Evolutionary conservation across 495 filamentous ascomycete genomes (phyloP).

Genomic region (Daldinia bambusicola): DNA sequence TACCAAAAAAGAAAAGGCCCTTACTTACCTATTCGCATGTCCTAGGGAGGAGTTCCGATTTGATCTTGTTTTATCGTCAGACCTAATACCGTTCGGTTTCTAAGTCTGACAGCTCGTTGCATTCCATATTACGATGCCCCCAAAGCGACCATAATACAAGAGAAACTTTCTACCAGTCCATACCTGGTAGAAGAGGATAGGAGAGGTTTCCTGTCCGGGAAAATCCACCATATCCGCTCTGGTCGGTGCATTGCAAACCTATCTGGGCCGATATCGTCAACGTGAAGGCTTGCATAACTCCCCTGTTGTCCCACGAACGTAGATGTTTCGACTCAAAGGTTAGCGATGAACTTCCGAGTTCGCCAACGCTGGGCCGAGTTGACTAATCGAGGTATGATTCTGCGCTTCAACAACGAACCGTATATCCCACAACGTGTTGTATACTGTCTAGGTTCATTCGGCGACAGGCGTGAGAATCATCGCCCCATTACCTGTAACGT

Average conservation of each 20-base stretch:
- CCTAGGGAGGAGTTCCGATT: background rate
- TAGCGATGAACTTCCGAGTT: background rate
- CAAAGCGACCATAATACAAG: background rate
- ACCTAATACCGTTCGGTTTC: background rate
- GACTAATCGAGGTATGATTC: constrained; percentile 9
- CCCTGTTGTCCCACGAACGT: background rate
- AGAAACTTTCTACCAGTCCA: background rate
- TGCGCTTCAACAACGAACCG: constrained; percentile 7
- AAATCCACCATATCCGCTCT: background rate
- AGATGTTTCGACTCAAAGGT: background rate
- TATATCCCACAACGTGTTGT: background rate
- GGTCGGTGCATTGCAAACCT: background rate
- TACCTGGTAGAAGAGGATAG: background rate
- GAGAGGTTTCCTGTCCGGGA: background rate
- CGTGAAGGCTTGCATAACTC: background rate
- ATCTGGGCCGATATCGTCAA: background rate
- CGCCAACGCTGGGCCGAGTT: background rate
- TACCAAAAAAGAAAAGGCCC: background rate
- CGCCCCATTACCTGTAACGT: background rate
- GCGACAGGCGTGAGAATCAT: constrained; percentile 2
- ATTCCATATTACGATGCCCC: background rate
- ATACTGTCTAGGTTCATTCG: background rate
- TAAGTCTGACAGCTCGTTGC: background rate
- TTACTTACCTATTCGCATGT: background rate
- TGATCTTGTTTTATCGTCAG: background rate